Percentiles rank a stretch among this genome's conserved stretches.
Conservation (phyloP, 1,284 basidiomycete species). For the Ustilago esculenta region DNA sequence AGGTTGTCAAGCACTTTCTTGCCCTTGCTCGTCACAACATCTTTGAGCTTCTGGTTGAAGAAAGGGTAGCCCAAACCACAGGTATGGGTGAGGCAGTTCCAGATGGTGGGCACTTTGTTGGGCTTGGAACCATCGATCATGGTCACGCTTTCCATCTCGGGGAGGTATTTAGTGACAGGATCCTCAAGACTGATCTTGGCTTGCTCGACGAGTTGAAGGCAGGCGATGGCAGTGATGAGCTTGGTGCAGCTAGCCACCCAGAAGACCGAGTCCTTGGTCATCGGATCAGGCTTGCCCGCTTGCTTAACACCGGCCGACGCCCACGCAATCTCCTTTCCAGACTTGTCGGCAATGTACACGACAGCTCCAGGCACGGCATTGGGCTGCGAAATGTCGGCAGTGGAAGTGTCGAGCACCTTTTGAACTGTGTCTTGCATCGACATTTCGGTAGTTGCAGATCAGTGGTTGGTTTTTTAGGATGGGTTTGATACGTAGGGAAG, state of each 20-base stretch:
- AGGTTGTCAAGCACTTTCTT: constrained; percentile 35
- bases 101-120: constrained; percentile 48
- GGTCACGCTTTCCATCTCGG: constrained; percentile 53
- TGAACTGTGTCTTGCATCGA: constrained; percentile 31
- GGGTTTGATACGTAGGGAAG: too few species aligned
- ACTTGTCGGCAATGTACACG: constrained; percentile 50
- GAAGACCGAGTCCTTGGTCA: constrained; percentile 52
- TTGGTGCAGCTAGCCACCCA: constrained; percentile 65
- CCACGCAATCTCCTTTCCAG: constrained; percentile 51
- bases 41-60: constrained; percentile 44
- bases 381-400: constrained; percentile 22
- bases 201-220: constrained; percentile 64
- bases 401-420: constrained; percentile 31
- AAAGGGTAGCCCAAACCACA: constrained; percentile 38
- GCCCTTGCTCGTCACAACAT: constrained; percentile 18
- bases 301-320: constrained; percentile 48
- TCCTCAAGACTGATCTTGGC: constrained; percentile 59
- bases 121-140: constrained; percentile 39
- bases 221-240: constrained; percentile 64
- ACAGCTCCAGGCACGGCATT: constrained; percentile 51
- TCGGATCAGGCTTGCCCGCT: constrained; percentile 38
- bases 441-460: constrained; percentile 12
- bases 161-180: constrained; percentile 46
- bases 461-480: too few species aligned
- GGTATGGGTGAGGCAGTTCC: constrained; percentile 53